These are phyloP conservation scores for Penicillium waksmanii DNA, from an alignment of 495 filamentous ascomycete species.

Conservation along the genomic window DNA sequence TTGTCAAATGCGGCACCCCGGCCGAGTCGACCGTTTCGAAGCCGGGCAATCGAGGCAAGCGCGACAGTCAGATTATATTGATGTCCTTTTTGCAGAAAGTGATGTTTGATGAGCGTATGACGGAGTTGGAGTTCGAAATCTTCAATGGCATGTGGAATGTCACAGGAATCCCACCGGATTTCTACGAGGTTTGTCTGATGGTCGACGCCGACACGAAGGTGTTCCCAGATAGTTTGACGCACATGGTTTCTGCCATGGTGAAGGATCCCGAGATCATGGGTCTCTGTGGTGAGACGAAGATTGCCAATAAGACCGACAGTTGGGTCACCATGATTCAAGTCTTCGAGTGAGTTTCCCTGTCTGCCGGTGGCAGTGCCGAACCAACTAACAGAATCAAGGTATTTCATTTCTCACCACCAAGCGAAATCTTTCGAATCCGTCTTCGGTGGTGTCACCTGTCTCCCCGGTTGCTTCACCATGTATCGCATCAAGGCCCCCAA, in stretches of 20 bases:
- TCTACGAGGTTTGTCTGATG: slow-evolving; percentile 96
- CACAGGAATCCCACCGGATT: slow-evolving; percentile 96
- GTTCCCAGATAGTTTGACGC: slow-evolving; percentile 95
- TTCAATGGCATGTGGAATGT: slow-evolving; percentile 99
- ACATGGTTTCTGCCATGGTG: slow-evolving; percentile 99
- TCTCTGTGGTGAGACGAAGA: slow-evolving; percentile 98
- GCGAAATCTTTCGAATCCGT: slow-evolving; percentile 97
- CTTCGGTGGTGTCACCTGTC: slow-evolving; percentile 98
- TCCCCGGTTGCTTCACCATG: slow-evolving; percentile 99
- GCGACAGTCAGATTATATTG: slow-evolving; percentile 97
- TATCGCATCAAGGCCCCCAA: slow-evolving; percentile 99
- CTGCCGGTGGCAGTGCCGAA: neutral
- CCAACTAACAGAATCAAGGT: slow-evolving; percentile 41
- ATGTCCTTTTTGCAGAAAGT: slow-evolving; percentile 99
- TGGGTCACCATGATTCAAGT: slow-evolving; percentile 99
- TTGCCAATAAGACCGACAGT: slow-evolving; percentile 92
- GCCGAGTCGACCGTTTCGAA: slow-evolving; percentile 80
- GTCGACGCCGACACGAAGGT: slow-evolving; percentile 99
- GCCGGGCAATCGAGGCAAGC: slow-evolving; percentile 96
- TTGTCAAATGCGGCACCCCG: slow-evolving; percentile 95
- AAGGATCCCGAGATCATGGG: slow-evolving; percentile 99
- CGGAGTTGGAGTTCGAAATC: slow-evolving; percentile 99
- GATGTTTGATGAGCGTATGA: slow-evolving; percentile 99
- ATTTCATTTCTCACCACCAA: slow-evolving; percentile 98
- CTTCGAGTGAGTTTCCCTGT: slow-evolving; percentile 68